Evolutionary conservation across 1,284 basidiomycete genomes (phyloP), one percentile per base, ranked within the genome.

Genomic region (Apiotrichum brassicae): DNA sequence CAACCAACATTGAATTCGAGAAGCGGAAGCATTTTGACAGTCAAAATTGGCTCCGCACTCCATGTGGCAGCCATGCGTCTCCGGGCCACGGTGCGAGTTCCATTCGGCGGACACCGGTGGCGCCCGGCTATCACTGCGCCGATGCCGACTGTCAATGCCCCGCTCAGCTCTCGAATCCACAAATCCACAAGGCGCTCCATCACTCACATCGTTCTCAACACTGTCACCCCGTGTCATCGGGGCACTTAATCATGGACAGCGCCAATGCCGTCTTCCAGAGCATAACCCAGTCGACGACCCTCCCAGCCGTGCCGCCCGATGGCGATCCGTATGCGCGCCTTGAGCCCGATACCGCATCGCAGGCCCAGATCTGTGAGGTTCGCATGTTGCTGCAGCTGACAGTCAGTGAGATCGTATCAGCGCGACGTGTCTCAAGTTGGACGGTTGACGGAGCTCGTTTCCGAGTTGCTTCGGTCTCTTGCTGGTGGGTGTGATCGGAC

Each of bases 361-460:
- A 90, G 61, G 86, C 86, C 39, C 88, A 90, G 72, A 90, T 87
- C 55, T 82, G 88, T 91, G 61, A 61, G 86, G 55, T 91, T 7
- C 16, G n/a, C 7, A 34, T 6, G 11, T 14, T 13, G 33, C 33
- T 16, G 13, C 12, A 34, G 83, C 84, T 59, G 86, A 91, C 71
- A 77, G 87, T n/a, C 58, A 93, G 89, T 92, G 62, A 79, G 90
- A 56, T 83, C 89, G 33, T 84, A 89, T 65, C 89, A 93, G 65
- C 76, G 90, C 53, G 90, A 94, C 70, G 61, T 85, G 22, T 84
- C 84, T 57, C 87, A 91, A 71, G 78, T 90, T 40, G 77, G 80
- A 22, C 79, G 82, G 6, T 72, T 93, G 61, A 82, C 79, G 48
- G 87, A 89, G 48, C 83, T 91, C 58, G 75, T 82, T 3, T 86